Evolutionary conservation across 768 basidiomycete genomes (phyloP).

Genomic region (Rhizopogon vesiculosus): DNA sequence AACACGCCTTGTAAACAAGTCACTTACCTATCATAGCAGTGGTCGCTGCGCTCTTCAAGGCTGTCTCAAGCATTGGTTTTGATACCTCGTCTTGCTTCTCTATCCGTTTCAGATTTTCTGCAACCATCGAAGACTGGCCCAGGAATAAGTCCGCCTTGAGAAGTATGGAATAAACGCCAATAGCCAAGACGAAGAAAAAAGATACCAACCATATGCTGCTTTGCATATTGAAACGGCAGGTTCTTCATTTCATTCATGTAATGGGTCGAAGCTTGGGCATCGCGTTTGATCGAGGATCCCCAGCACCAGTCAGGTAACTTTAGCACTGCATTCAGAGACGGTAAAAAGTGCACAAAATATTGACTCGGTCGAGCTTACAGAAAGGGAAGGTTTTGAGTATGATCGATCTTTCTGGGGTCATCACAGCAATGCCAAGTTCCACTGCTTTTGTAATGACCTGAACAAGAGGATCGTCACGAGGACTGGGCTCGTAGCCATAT

Average conservation of each 20-base stretch:
- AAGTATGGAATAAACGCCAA: neutral
- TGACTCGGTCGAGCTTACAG: conserved; percentile 4
- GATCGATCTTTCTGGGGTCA: neutral
- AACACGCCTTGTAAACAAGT: neutral
- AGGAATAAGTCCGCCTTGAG: neutral
- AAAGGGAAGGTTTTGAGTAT: conserved; percentile 3
- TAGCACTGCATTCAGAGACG: neutral
- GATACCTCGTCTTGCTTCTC: conserved; percentile 4
- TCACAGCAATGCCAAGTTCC: neutral
- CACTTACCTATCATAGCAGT: conserved; percentile 12
- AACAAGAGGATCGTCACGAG: conserved; percentile 4
- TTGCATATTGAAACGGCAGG: conserved; percentile 1
- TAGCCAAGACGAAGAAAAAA: neutral
- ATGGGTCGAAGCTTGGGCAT: neutral
- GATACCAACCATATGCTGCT: conserved; percentile 4
- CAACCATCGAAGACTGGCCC: conserved; percentile 4
- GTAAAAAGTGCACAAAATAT: neutral
- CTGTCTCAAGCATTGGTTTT: neutral
- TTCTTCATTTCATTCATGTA: neutral
- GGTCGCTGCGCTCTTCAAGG: conserved; percentile 6
- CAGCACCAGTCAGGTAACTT: conserved; percentile 10
- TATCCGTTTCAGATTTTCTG: conserved; percentile 10
- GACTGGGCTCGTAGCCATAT: neutral
- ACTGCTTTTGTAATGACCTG: neutral
- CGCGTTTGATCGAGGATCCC: conserved; percentile 4